Conservation (phyloP, 2,329 filamentous ascomycete genomes). For the Fusarium sacchari region DNA sequence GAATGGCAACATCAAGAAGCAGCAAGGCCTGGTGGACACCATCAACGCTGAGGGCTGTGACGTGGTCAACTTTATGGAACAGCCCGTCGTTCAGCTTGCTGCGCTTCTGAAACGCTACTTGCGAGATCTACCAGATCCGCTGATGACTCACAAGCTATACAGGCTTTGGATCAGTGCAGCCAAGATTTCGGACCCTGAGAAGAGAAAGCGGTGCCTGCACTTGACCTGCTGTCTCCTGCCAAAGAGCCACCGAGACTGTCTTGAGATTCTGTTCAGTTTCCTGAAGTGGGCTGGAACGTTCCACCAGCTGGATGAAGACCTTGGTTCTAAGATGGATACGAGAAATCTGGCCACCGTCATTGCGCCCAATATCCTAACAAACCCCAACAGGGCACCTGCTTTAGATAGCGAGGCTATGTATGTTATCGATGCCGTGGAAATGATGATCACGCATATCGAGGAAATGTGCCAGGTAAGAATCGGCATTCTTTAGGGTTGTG, state of each 20-base stretch:
- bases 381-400: constrained; percentile 69
- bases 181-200: constrained; percentile 84
- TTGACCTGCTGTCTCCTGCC: constrained; percentile 91
- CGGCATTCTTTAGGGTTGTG: constrained; percentile 22
- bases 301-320: constrained; percentile 95
- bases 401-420: constrained; percentile 90
- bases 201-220: constrained; percentile 86
- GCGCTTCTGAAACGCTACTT: constrained; percentile 96
- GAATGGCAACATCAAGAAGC: constrained; percentile 96
- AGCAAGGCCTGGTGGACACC: constrained; percentile 84
- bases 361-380: constrained; percentile 91
- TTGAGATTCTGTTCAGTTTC: constrained; percentile 96
- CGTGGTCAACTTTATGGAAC: constrained; percentile 84
- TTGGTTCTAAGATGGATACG: constrained; percentile 98
- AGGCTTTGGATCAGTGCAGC: constrained; percentile 89
- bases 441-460: constrained; percentile 91
- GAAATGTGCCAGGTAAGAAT: constrained; percentile 91
- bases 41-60: constrained; percentile 90
- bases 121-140: constrained; percentile 90
- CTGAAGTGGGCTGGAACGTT: constrained; percentile 98
- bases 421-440: constrained; percentile 92
- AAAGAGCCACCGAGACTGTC: constrained; percentile 89
- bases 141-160: constrained; percentile 95
- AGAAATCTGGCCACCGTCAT: constrained; percentile 98
- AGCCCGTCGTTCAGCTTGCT: constrained; percentile 92